A percentile compares a stretch with the other conserved stretches of the same genome.
Conservation (phyloP, 305 asterid genomes). For the Fraxinus nigra region DNA sequence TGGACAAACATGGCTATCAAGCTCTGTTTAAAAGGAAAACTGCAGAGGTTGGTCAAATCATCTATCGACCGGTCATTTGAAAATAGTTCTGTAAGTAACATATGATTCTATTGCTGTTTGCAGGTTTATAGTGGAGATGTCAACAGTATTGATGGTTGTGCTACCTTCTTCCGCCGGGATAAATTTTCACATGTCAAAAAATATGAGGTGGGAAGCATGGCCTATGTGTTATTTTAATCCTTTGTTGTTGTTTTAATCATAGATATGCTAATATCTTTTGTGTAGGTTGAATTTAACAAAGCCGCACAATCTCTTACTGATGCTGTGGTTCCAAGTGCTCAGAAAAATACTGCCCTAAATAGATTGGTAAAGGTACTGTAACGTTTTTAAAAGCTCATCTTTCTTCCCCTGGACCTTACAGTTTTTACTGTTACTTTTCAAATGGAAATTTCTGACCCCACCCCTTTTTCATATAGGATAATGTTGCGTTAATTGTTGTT, state of each 20-base stretch:
- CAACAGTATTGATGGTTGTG: slow-evolving; percentile 77
- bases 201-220: slow-evolving; percentile 64
- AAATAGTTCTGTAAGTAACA: slow-evolving; percentile 20
- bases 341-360: slow-evolving; percentile 71
- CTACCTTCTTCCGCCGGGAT: slow-evolving; percentile 97
- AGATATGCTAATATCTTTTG: slow-evolving; percentile 15
- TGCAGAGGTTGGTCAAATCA: slow-evolving; percentile 68
- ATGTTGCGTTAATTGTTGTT: slow-evolving; percentile 76
- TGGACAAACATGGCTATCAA: slow-evolving; percentile 97
- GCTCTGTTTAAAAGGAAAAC: slow-evolving; percentile 79
- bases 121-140: slow-evolving; percentile 69
- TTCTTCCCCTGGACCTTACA: neutral
- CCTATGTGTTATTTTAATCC: neutral
- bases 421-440: slow-evolving; percentile 7
- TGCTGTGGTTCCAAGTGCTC: slow-evolving; percentile 77
- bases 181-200: slow-evolving; percentile 91
- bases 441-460: neutral
- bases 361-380: slow-evolving; percentile 76
- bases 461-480: slow-evolving; percentile 55
- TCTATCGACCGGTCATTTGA: neutral
- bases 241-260: slow-evolving; percentile 11
- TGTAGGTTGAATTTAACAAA: slow-evolving; percentile 95
- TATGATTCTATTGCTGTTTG: slow-evolving; percentile 16
- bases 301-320: slow-evolving; percentile 95
- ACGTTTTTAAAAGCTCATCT: neutral